Percentiles rank a stretch among this genome's conserved stretches.
phyloP scores from a whole-genome alignment of 768 basidiomycete genomes.

The Auricularia heimuer region DNA sequence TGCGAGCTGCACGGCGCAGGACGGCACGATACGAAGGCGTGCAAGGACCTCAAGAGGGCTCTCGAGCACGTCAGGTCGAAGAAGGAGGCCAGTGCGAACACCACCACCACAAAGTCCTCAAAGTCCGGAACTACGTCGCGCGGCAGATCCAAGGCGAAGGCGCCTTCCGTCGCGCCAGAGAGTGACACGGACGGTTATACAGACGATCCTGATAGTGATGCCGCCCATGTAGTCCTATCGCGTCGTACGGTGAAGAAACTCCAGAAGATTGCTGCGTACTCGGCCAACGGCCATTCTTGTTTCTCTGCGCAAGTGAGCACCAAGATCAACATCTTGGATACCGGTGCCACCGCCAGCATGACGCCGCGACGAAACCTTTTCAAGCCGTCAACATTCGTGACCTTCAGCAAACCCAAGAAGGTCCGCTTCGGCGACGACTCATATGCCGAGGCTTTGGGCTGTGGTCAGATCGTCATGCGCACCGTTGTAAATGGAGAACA shows the following conservation, averaged over 20 bases:
- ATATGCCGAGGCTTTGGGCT: slow-evolving; percentile 5
- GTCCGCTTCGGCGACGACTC: slow-evolving; percentile 12
- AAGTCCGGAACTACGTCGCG: no score
- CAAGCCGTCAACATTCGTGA: neutral
- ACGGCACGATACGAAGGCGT: neutral
- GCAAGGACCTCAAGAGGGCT: neutral
- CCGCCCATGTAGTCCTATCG: neutral
- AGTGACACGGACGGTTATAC: no score
- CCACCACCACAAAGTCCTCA: no score
- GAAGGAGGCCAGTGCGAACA: neutral
- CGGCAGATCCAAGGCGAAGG: no score
- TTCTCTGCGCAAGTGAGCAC: neutral
- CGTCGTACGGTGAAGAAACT: neutral
- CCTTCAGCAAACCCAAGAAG: slow-evolving; percentile 1
- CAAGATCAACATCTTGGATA: neutral
- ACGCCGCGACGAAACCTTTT: neutral
- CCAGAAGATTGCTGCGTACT: neutral
- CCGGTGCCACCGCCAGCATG: slow-evolving; percentile 8
- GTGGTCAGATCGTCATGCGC: slow-evolving; percentile 6
- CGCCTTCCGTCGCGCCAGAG: no score
- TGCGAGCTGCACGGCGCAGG: neutral
- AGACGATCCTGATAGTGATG: no score
- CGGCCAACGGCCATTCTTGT: neutral
- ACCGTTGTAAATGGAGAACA: neutral
- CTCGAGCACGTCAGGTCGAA: neutral